A percentile compares a stretch with the other conserved stretches of the same genome.
Conservation (phyloP, 2,329 filamentous ascomycete species). For the Anthostomella pinea region DNA sequence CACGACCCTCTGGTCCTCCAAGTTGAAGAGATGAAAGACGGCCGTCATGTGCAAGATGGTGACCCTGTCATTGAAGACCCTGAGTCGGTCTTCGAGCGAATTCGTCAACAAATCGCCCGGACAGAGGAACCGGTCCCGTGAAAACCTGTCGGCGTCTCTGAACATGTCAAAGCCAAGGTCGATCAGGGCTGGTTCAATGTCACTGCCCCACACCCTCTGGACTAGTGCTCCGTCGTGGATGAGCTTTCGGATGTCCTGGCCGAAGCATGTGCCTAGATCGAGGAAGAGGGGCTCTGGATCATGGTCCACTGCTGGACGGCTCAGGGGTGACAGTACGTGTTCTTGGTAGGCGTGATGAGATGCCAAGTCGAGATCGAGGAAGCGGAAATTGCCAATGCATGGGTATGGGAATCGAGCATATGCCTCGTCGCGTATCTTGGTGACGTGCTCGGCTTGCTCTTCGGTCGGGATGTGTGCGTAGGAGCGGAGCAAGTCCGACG, state of each 20-base stretch:
- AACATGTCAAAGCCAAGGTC: constrained; percentile 41
- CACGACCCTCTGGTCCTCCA: constrained; percentile 30
- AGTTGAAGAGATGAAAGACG: constrained; percentile 40
- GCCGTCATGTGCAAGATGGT: constrained; percentile 30
- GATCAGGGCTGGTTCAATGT: constrained; percentile 36
- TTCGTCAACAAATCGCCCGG: constrained; percentile 30
- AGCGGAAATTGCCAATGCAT: constrained; percentile 42
- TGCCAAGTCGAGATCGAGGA: constrained; percentile 39
- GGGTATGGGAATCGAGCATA: constrained; percentile 35
- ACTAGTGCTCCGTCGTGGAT: constrained; percentile 33
- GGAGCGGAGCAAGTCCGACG: constrained; percentile 18
- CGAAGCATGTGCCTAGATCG: constrained; percentile 42
- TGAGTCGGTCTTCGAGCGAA: constrained; percentile 29
- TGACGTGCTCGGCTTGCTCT: constrained; percentile 21
- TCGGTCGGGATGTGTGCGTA: constrained; percentile 19
- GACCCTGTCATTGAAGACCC: constrained; percentile 31
- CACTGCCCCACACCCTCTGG: constrained; percentile 31
- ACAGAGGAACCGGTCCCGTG: constrained; percentile 34
- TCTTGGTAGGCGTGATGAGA: constrained; percentile 24
- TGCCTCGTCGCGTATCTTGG: constrained; percentile 22
- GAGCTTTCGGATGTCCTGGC: constrained; percentile 42
- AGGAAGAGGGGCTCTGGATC: constrained; percentile 32
- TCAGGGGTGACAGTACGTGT: constrained; percentile 31
- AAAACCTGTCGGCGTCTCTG: constrained; percentile 33
- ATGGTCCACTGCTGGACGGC: constrained; percentile 22